Percentiles rank a stretch among this genome's conserved stretches.
phyloP scores from a whole-genome alignment of 1,284 basidiomycete species.

The Apiotrichum mycotoxinovorans region DNA sequence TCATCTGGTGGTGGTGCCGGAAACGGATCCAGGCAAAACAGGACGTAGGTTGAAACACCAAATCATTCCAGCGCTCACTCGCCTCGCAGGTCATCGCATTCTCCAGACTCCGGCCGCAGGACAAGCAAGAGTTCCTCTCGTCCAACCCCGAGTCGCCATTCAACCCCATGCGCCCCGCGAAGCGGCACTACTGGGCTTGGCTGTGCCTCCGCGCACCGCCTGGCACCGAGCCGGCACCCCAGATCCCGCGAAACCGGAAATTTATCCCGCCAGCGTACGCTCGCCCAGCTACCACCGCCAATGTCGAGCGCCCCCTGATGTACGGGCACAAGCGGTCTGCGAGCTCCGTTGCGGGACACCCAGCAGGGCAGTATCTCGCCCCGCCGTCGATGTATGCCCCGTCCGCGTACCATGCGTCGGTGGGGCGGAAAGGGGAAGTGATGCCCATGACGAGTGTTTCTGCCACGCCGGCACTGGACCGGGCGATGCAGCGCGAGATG shows the following conservation, averaged over 20 bases:
- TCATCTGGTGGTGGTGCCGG: constrained; percentile 3
- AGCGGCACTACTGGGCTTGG: not conserved
- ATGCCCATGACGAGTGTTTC: too few species aligned
- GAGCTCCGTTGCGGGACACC: not conserved
- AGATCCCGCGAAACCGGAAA: not conserved
- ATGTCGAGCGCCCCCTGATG: not conserved
- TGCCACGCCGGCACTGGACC: too few species aligned
- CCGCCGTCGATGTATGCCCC: too few species aligned
- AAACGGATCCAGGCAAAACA: not conserved
- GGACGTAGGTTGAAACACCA: not conserved
- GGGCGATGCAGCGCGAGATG: too few species aligned
- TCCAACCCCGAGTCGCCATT: constrained; percentile 39
- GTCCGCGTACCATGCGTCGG: too few species aligned
- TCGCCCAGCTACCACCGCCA: not conserved
- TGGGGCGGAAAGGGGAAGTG: too few species aligned
- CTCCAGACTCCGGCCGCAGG: constrained; percentile 33
- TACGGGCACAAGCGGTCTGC: not conserved
- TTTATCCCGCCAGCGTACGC: not conserved
- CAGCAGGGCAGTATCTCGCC: too few species aligned
- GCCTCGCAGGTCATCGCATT: constrained; percentile 35
- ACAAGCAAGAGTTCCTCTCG: constrained; percentile 35
- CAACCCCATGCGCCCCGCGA: constrained; percentile 21
- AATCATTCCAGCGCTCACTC: not conserved
- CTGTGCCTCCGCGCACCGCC: not conserved
- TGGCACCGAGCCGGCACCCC: not conserved